phyloP scores from a whole-genome alignment of 495 filamentous ascomycete species.

The Chaetomium cochliodes region DNA sequence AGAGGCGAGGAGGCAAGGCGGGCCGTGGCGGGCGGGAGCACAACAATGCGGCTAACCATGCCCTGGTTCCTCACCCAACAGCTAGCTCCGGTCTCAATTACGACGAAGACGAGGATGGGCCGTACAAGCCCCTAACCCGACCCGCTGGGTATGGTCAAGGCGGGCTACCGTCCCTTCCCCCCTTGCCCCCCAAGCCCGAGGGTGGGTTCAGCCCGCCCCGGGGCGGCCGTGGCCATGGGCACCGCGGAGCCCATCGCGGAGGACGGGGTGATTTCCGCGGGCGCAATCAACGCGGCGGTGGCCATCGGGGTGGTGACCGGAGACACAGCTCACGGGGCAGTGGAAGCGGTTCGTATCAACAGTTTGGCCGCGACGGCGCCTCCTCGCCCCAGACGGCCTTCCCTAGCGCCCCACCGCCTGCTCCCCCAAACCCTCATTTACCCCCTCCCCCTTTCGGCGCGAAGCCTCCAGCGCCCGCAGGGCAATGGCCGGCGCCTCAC shows the following conservation, averaged over 20 bases:
- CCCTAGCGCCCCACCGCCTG: conserved; percentile 9
- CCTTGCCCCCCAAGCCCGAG: conserved; percentile 39
- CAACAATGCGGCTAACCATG: conserved; percentile 35
- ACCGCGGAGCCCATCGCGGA: conserved; percentile 41
- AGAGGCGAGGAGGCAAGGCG: conserved; percentile 49
- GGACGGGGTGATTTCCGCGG: conserved; percentile 41
- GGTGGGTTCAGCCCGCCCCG: conserved; percentile 21
- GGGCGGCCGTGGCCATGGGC: conserved; percentile 22
- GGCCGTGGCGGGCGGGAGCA: conserved; percentile 11
- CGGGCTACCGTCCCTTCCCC: conserved; percentile 40
- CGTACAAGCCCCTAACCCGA: conserved; percentile 67
- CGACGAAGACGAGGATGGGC: conserved; percentile 65
- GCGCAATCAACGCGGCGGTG: conserved; percentile 31
- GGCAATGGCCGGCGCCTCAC: conserved; percentile 20
- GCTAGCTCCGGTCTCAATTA: conserved; percentile 38
- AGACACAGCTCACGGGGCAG: conserved; percentile 22
- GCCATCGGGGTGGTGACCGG: conserved; percentile 33
- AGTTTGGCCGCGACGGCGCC: conserved; percentile 15
- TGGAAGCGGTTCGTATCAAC: conserved; percentile 9
- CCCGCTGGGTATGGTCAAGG: conserved; percentile 55
- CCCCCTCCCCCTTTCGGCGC: conserved; percentile 23
- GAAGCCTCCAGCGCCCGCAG: conserved; percentile 16
- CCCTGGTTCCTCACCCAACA: conserved; percentile 27
- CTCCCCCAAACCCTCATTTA: conserved; percentile 21
- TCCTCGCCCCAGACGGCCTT: conserved; percentile 16